These are phyloP conservation scores for Pythium apleroticum DNA, from an alignment of 352 stramenopile species.

Conservation along the genomic window DNA sequence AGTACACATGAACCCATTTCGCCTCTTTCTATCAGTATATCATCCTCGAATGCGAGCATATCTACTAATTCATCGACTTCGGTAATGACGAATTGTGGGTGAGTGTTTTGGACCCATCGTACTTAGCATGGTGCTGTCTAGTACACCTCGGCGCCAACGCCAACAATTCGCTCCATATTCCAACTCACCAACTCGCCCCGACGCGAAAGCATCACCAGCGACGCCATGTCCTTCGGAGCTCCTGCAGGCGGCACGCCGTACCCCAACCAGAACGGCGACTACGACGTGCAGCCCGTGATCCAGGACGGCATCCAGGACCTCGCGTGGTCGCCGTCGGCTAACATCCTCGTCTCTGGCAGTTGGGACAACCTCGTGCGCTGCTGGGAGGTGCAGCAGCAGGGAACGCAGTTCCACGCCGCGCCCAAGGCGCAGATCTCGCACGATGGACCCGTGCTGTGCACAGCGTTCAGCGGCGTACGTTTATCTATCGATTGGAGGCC, in stretches of 20 bases:
- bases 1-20: too few relatives aligned
- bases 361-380: slow-evolving; percentile 86
- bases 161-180: slow-evolving; percentile 20
- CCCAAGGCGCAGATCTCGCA: slow-evolving; percentile 86
- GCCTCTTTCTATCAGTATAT: neutral
- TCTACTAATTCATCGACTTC: neutral
- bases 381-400: slow-evolving; percentile 81
- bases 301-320: slow-evolving; percentile 78
- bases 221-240: slow-evolving; percentile 20
- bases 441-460: slow-evolving; percentile 91
- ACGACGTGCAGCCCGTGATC: slow-evolving; percentile 62
- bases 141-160: slow-evolving; percentile 1
- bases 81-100: neutral
- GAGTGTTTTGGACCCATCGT: slow-evolving; percentile 7
- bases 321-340: slow-evolving; percentile 70
- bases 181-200: neutral
- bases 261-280: slow-evolving; percentile 78
- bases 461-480: slow-evolving; percentile 84
- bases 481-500: neutral
- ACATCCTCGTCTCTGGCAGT: slow-evolving; percentile 73
- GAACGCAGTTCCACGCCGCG: slow-evolving; percentile 68
- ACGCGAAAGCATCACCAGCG: neutral
- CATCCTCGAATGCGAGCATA: neutral
- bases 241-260: slow-evolving; percentile 48
- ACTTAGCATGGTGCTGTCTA: neutral